These are phyloP conservation scores for Carex scoparia DNA, from an alignment of 176 grass and related monocot species.

Conservation along the genomic window DNA sequence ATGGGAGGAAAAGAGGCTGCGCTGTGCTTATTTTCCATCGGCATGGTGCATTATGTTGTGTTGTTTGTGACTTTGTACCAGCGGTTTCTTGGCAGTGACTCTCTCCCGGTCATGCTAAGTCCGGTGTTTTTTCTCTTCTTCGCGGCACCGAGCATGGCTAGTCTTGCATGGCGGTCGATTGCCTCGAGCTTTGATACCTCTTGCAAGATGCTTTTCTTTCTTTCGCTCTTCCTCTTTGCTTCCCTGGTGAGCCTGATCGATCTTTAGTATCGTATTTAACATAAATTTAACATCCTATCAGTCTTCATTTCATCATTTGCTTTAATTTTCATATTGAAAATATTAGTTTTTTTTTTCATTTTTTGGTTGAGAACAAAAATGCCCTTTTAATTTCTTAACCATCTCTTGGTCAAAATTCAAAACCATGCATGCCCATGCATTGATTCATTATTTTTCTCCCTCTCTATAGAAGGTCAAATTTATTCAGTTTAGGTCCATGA, in stretches of 20 bases:
- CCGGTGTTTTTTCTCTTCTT: slow-evolving; percentile 83
- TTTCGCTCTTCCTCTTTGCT: slow-evolving; percentile 61
- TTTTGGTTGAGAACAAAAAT: neutral
- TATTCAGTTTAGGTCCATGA: neutral
- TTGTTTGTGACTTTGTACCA: slow-evolving; percentile 83
- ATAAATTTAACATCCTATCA: neutral
- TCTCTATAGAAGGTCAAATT: neutral
- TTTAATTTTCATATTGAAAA: neutral
- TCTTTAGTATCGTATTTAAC: neutral
- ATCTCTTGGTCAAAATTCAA: neutral
- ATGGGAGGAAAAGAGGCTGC: slow-evolving; percentile 50
- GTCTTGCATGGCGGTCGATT: slow-evolving; percentile 50
- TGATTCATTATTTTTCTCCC: neutral
- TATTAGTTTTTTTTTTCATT: neutral
- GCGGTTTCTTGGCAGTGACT: slow-evolving; percentile 39
- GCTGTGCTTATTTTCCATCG: slow-evolving; percentile 52
- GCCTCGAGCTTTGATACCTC: slow-evolving; percentile 38
- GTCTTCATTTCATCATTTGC: neutral
- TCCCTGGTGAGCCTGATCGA: slow-evolving; percentile 33
- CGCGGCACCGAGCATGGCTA: slow-evolving; percentile 47
- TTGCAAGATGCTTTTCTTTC: slow-evolving; percentile 57
- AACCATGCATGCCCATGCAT: neutral
- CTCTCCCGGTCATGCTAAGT: slow-evolving; percentile 54
- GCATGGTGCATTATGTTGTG: slow-evolving; percentile 60
- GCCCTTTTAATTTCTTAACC: neutral